Base-by-base conservation (phyloP, 192 early-diverging fungal genomes). In the Anaeromyces robustus region DNA sequence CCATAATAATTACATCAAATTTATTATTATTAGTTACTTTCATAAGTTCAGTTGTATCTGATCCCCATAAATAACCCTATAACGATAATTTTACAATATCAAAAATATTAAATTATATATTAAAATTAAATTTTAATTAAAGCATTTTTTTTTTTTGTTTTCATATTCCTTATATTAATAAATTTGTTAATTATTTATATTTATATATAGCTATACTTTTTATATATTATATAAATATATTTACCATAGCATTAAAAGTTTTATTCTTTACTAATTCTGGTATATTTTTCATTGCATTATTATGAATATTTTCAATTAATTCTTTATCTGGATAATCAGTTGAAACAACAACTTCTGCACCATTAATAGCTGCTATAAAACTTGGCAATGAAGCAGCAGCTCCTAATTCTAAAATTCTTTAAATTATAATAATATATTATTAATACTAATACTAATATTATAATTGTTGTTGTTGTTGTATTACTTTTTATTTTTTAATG, bases 291-390 rank as follows among this genome's bases (percentile, higher is more conserved):
- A 85, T 83, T 0, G 92, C 89, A 81, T 94, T 96, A 82, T 87
- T 85, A 78, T 87, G 83, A 77, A 97, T 96, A 80, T 93, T 94
- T 28, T 89, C 88, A 29, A 97, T 83, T 9, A 97, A 86, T 16
- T 91, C 88, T 68, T 88, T 82, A 43, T 97, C 95, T 0, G 93
- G 94, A 79, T 94, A 94, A 84, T 94, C 94, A 0, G 94, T 94
- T 18, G 91, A 86, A 17, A 93, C 86, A 13, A 91, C 89, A 83
- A 86, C 52, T 68, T 68, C 52, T 1, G 52, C 52, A n/a, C 52
- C 52, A 68, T 68, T 68, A n/a, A 68, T 18, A 9, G 52, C 52
- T 28, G 52, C 22, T 11, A 68, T 68, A 18, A 68, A 68, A 68
- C 52, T 68, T n/a, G 52, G 52, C n/a, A 68, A 68, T 68, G 52